Percentiles rank a stretch among this genome's conserved stretches.
These are phyloP conservation scores for Starmerella kuoi DNA, from an alignment of 805 yeast species.

Conservation along the genomic window DNA sequence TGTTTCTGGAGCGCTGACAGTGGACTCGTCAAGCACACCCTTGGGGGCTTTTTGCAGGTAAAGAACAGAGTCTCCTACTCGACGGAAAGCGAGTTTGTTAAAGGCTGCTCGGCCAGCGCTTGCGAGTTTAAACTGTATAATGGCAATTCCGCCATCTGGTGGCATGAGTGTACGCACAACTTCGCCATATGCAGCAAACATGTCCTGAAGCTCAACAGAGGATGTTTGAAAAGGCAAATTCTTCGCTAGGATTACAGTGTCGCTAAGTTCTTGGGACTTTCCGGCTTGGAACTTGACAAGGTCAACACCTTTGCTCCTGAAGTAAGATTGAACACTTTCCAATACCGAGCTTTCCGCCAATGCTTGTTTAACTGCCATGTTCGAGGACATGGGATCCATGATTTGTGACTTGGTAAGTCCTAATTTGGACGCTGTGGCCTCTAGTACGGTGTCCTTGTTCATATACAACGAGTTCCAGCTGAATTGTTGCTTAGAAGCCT, in stretches of 20 bases:
- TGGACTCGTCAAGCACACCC: constrained; percentile 47
- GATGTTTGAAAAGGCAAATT: constrained; percentile 86
- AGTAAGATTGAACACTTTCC: constrained; percentile 78
- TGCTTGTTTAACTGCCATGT: constrained; percentile 90
- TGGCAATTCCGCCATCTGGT: constrained; percentile 91
- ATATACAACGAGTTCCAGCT: constrained; percentile 90
- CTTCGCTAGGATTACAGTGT: constrained; percentile 67
- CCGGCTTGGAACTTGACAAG: constrained; percentile 45
- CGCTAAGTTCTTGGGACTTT: constrained; percentile 56
- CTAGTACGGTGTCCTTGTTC: constrained; percentile 84
- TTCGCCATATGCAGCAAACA: constrained; percentile 72
- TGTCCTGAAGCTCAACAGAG: constrained; percentile 63
- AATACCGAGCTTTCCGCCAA: constrained; percentile 93
- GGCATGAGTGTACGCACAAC: constrained; percentile 78
- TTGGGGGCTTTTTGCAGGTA: constrained; percentile 92
- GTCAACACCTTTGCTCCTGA: constrained; percentile 78
- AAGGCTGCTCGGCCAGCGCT: constrained; percentile 85
- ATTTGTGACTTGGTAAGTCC: constrained; percentile 75
- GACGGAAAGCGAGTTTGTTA: constrained; percentile 69
- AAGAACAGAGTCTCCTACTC: constrained; percentile 75
- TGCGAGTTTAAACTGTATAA: constrained; percentile 73
- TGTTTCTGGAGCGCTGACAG: constrained; percentile 18
- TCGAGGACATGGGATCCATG: constrained; percentile 75
- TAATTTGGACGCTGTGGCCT: constrained; percentile 71
- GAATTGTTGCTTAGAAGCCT: constrained; percentile 76